Evolutionary conservation across 2,329 filamentous ascomycete species (phyloP).

Genomic region (Macrophomina tecta): DNA sequence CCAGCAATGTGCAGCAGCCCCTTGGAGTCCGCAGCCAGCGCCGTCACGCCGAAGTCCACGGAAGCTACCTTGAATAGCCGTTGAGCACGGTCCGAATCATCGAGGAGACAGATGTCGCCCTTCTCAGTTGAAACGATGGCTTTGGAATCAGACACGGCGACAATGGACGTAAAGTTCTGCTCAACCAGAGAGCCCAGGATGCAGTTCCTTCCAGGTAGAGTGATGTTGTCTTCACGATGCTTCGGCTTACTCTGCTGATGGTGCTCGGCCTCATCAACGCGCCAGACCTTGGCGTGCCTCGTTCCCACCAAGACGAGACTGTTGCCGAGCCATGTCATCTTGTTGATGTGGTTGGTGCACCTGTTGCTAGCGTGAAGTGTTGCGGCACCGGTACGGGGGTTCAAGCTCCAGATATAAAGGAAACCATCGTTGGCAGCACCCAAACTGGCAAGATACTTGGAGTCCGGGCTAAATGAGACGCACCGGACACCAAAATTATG

Average conservation of each 20-base stretch:
- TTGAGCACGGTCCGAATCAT: conserved; percentile 75
- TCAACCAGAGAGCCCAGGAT: conserved; percentile 82
- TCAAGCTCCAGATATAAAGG: conserved; percentile 87
- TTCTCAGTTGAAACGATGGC: conserved; percentile 86
- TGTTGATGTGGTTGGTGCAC: conserved; percentile 84
- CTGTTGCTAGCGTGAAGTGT: conserved; percentile 86
- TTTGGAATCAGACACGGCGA: conserved; percentile 72
- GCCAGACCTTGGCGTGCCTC: conserved; percentile 93
- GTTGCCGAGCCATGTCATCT: conserved; percentile 89
- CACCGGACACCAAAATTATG: conserved; percentile 89
- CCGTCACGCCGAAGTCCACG: conserved; percentile 71
- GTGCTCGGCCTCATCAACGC: conserved; percentile 69
- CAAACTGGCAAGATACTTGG: conserved; percentile 83
- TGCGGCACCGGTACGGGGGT: conserved; percentile 79
- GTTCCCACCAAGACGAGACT: conserved; percentile 85
- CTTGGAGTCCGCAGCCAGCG: conserved; percentile 65
- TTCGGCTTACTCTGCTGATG: conserved; percentile 58
- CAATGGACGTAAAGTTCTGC: conserved; percentile 80
- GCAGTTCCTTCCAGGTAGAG: conserved; percentile 85
- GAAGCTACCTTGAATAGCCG: conserved; percentile 71
- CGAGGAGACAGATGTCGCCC: conserved; percentile 87
- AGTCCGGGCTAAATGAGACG: conserved; percentile 88
- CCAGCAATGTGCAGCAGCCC: conserved; percentile 72
- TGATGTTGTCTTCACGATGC: conserved; percentile 57
- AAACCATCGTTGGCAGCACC: conserved; percentile 92